Base-by-base conservation (phyloP, 441 rosid genomes). In the Omphalea diandra region DNA sequence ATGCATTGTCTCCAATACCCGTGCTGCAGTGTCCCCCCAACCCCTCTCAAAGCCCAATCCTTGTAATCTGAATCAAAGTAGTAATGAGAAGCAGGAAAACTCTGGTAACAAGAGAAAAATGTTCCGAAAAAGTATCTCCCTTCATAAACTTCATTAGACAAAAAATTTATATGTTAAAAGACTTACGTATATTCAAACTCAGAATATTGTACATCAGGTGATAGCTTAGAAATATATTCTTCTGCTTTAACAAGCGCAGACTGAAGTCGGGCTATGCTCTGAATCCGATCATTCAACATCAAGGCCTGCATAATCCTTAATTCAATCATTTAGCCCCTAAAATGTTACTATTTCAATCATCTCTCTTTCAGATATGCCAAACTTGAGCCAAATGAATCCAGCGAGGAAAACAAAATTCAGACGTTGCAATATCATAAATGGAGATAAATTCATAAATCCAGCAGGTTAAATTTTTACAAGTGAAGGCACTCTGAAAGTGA, bases 1-100 rank as follows among this genome's bases (percentile, higher is more conserved):
- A 79, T 89, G 88, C 83, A 90, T 85, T 83, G 78, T 89, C 79
- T 89, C 91, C 58, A 86, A 72, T 3, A 88, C 97, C 80, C 88
- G 76, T 10, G 44, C 82, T 20, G 98, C 98, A 62, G 87, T 90
- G 72, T 92, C 98, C 32, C 99, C 99, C 99, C 99, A 95, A 46
- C 99, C 99, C 84, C 83, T 90, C 88, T 90, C 99, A 80, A 95
- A 92, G 60, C 99, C 99, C 94, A 86, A 77, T 76, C 90, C 98
- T 80, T 95, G 99, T 43, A 92, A 57, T 33, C 94, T 90, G 81
- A 56, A 71, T 40, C 44, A 55, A 62, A 32, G 29, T 22, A 58
- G 57, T 11, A 52, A 35, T 65, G 47, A 69, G 63, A 64, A 47
- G 29, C 43, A 69, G 29, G 67, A 29, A 49, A 72, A 29, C 5